These are phyloP conservation scores for Macaranga tanarius DNA, from an alignment of 441 rosid species.

Conservation along the genomic window DNA sequence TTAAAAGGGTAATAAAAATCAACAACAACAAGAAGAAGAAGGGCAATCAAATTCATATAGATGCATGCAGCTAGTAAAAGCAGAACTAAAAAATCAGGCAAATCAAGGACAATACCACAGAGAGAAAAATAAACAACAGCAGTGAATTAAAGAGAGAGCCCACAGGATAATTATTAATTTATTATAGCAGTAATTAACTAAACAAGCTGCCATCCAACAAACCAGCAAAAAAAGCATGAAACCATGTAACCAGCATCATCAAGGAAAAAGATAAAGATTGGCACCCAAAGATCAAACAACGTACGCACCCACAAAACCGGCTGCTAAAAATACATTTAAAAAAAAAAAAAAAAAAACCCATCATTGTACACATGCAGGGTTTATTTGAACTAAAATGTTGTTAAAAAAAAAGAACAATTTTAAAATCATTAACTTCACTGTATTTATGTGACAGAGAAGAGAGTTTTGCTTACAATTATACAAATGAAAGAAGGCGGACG, in stretches of 20 bases:
- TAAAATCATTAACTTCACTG: no score
- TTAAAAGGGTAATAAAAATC: background rate
- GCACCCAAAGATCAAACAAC: no score
- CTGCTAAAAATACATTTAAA: background rate
- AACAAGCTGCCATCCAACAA: background rate
- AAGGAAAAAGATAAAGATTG: background rate
- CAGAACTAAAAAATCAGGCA: background rate
- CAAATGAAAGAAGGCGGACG: no score
- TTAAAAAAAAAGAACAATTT: no score
- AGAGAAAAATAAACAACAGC: no score
- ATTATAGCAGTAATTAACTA: background rate
- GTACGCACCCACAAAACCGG: constrained; percentile 12
- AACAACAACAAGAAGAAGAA: no score
- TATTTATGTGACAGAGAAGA: no score
- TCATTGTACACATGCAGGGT: no score
- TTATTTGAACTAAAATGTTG: no score
- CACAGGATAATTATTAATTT: background rate
- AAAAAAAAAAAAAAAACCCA: no score
- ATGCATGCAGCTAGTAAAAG: background rate
- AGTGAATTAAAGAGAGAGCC: background rate
- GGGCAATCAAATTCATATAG: no score
- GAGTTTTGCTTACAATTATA: no score
- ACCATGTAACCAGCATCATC: background rate
- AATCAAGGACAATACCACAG: background rate
- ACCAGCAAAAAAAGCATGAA: constrained; percentile 8